Conservation (phyloP, 352 stramenopile species). For the Albugo candida region DNA sequence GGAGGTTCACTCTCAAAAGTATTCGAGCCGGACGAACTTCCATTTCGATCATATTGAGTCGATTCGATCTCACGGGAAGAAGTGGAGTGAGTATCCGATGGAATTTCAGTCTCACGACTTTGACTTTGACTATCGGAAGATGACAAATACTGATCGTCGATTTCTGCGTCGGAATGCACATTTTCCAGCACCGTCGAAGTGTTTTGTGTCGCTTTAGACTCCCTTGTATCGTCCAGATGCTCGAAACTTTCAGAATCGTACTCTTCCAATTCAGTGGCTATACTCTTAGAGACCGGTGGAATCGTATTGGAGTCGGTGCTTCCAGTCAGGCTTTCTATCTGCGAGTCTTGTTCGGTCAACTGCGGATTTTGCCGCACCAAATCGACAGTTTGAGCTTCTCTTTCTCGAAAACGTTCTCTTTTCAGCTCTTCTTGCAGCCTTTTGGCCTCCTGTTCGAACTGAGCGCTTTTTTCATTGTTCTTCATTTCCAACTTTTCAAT, state of each 20-base stretch:
- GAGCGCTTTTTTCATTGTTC: slow-evolving; percentile 6
- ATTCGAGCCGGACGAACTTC: background rate
- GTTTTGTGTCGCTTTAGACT: slow-evolving; percentile 5
- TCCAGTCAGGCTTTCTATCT: background rate
- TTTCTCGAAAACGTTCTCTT: slow-evolving; percentile 19
- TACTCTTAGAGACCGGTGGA: background rate
- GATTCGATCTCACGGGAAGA: background rate
- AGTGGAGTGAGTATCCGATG: background rate
- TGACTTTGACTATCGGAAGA: background rate
- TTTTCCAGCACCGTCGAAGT: slow-evolving; percentile 1
- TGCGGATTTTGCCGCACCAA: background rate
- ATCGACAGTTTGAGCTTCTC: slow-evolving; percentile 27
- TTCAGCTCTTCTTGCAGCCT: slow-evolving; percentile 11
- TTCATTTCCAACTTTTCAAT: slow-evolving; percentile 20
- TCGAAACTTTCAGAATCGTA: slow-evolving; percentile 26
- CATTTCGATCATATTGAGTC: background rate
- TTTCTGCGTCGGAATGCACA: background rate
- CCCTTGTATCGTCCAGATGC: slow-evolving; percentile 2
- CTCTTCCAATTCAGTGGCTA: slow-evolving; percentile 6
- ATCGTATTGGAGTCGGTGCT: slow-evolving; percentile 6
- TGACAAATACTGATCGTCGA: background rate
- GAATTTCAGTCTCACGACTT: slow-evolving; percentile 5
- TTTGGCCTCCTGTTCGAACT: background rate
- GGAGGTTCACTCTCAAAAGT: background rate
- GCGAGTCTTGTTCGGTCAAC: background rate